Conservation (phyloP, 495 filamentous ascomycete genomes). For the Tuber umbilicatum region DNA sequence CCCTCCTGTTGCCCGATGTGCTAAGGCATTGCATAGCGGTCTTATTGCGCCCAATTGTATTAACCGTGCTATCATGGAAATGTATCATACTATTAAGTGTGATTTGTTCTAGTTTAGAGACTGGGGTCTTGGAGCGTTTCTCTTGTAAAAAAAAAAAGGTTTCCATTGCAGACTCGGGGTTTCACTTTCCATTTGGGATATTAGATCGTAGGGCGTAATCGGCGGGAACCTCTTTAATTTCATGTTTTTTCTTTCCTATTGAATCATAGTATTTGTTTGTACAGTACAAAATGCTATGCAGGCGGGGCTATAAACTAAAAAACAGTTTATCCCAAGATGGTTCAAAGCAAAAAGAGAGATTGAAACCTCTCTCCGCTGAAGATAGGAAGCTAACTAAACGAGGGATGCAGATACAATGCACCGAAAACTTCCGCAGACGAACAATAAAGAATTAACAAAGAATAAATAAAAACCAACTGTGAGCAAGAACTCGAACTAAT, state of each 20-base stretch:
- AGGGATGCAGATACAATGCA: too few species aligned
- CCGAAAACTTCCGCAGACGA: too few species aligned
- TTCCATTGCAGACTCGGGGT: neutral
- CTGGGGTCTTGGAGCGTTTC: neutral
- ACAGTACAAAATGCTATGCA: too few species aligned
- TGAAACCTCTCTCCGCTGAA: too few species aligned
- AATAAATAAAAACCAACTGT: too few species aligned
- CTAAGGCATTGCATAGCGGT: constrained; percentile 23
- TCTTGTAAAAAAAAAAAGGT: neutral
- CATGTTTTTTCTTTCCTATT: neutral
- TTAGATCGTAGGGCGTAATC: neutral
- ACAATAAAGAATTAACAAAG: too few species aligned
- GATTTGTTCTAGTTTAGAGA: constrained; percentile 27
- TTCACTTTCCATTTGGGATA: neutral
- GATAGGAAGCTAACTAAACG: too few species aligned
- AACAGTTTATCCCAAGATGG: too few species aligned
- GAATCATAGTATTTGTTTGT: too few species aligned
- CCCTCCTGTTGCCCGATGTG: neutral
- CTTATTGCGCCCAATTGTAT: constrained; percentile 35
- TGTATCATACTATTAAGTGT: constrained; percentile 40
- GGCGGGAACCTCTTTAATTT: neutral
- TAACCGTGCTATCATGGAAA: constrained; percentile 36
- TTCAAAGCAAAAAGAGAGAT: too few species aligned
- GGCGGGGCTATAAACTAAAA: too few species aligned
- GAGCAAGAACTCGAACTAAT: too few species aligned